phyloP scores from a whole-genome alignment of 768 basidiomycete genomes.

The Trametes cinnabarina region DNA sequence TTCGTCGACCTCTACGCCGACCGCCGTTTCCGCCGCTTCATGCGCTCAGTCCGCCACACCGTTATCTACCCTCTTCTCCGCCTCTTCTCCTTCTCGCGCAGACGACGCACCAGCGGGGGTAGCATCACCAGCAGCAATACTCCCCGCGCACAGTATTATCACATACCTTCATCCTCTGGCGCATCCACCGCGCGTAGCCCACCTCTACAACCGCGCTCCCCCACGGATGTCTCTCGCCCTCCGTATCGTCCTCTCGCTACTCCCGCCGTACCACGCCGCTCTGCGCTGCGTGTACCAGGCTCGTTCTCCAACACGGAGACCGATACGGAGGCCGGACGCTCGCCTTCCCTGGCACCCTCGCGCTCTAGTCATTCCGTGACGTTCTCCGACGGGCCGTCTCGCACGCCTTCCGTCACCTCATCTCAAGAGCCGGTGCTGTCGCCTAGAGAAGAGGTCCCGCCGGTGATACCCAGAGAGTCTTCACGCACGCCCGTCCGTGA shows the following conservation, averaged over 20 bases:
- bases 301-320: slow-evolving; percentile 25
- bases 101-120: slow-evolving; percentile 2
- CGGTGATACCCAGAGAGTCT: not conserved
- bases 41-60: slow-evolving; percentile 24
- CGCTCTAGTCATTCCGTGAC: slow-evolving; percentile 1
- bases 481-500: not conserved
- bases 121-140: slow-evolving; percentile 1
- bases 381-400: not conserved
- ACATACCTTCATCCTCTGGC: slow-evolving; percentile 15
- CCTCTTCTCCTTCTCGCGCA: slow-evolving; percentile 7
- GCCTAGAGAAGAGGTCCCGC: not conserved
- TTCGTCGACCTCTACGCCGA: slow-evolving; percentile 47
- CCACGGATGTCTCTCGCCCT: not conserved
- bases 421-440: slow-evolving; percentile 12
- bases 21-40: slow-evolving; percentile 30
- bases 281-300: slow-evolving; percentile 25
- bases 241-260: not conserved
- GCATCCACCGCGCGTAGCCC: slow-evolving; percentile 20
- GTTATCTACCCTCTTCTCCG: slow-evolving; percentile 20
- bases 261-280: slow-evolving; percentile 18
- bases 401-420: slow-evolving; percentile 13
- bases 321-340: slow-evolving; percentile 11
- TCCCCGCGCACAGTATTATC: slow-evolving; percentile 21
- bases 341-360: not conserved
- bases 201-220: slow-evolving; percentile 5